phyloP scores from a whole-genome alignment of 2,329 filamentous ascomycete genomes.

The Penicillium sp. region DNA sequence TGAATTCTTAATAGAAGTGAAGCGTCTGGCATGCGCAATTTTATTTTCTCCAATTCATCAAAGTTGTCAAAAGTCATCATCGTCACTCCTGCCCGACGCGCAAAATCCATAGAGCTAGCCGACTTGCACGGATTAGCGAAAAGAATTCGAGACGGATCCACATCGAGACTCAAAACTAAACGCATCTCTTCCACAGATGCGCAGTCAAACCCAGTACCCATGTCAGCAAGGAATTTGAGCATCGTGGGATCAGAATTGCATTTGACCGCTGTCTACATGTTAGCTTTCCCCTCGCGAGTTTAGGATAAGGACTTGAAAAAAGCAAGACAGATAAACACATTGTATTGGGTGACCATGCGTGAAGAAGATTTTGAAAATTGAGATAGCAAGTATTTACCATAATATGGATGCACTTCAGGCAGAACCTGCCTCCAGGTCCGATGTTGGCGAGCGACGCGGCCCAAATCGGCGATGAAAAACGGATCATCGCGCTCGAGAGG shows the following conservation, averaged over 20 bases:
- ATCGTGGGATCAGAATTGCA: constrained; percentile 32
- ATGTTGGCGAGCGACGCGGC: constrained; percentile 22
- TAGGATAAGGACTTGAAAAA: not conserved
- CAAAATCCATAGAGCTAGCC: constrained; percentile 24
- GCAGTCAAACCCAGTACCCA: constrained; percentile 34
- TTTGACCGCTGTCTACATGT: constrained; percentile 36
- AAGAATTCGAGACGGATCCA: constrained; percentile 30
- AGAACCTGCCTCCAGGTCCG: constrained; percentile 16
- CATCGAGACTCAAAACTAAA: constrained; percentile 22
- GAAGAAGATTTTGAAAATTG: too few relatives aligned
- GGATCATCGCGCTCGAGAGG: constrained; percentile 25
- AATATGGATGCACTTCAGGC: constrained; percentile 24
- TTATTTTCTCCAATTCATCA: not conserved
- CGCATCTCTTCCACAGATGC: constrained; percentile 18
- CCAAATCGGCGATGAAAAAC: constrained; percentile 29
- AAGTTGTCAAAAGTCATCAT: not conserved
- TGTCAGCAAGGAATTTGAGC: constrained; percentile 25
- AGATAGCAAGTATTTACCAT: constrained; percentile 15
- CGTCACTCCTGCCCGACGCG: not conserved
- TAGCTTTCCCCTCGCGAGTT: too few relatives aligned
- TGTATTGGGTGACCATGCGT: too few relatives aligned
- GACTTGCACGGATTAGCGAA: constrained; percentile 36
- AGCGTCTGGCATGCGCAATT: not conserved
- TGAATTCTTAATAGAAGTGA: not conserved
- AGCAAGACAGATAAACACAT: too few relatives aligned